These are phyloP conservation scores for Lachnellula occidentalis DNA, from an alignment of 2,329 filamentous ascomycete species.

Conservation along the genomic window DNA sequence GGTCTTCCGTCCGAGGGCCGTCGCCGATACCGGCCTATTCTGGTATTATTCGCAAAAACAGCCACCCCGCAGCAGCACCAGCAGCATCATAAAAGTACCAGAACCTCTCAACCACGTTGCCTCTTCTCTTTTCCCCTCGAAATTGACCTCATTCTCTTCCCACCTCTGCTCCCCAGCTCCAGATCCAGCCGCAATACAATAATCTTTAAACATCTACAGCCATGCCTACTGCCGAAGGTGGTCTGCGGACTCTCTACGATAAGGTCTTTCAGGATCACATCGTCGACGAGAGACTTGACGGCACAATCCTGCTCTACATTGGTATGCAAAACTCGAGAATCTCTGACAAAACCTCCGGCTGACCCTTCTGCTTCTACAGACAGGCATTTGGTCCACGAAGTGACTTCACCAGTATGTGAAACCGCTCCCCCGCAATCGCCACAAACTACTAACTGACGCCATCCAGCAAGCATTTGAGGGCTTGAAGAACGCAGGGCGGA, in stretches of 20 bases:
- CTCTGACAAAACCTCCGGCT: conserved; percentile 4
- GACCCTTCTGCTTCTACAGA: conserved; percentile 45
- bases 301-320: conserved; percentile 89
- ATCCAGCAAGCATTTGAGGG: conserved; percentile 92
- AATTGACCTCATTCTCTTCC: too few relatives aligned
- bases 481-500: conserved; percentile 78
- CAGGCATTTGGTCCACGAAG: conserved; percentile 95
- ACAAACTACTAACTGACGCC: conserved; percentile 19
- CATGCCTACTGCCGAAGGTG: conserved; percentile 72
- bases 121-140: too few relatives aligned
- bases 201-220: not conserved
- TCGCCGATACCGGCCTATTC: too few relatives aligned
- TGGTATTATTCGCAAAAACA: too few relatives aligned
- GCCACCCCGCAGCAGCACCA: too few relatives aligned
- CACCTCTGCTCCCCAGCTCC: not conserved
- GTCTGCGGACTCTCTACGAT: conserved; percentile 86
- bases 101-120: too few relatives aligned
- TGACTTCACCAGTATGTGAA: conserved; percentile 79
- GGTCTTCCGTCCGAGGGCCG: too few relatives aligned
- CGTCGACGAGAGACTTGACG: conserved; percentile 91
- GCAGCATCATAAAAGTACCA: too few relatives aligned
- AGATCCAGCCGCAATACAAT: not conserved
- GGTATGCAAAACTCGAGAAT: conserved; percentile 48
- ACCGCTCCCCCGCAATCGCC: not conserved
- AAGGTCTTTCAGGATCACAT: conserved; percentile 95